Conservation (phyloP, 1,284 basidiomycete genomes). For the Apiotrichum veenhuisii region DNA sequence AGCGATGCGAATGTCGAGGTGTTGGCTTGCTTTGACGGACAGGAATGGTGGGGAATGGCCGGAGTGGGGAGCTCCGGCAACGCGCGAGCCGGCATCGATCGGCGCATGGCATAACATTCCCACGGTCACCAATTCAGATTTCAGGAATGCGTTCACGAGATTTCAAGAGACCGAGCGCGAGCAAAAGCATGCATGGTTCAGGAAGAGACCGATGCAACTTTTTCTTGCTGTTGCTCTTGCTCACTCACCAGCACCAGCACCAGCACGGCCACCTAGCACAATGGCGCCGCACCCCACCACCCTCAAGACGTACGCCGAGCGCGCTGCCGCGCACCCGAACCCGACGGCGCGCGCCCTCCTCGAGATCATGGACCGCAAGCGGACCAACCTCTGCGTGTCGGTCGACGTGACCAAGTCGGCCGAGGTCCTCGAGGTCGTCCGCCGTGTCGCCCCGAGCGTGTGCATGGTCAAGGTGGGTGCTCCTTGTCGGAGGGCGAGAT, state of each 20-base stretch:
- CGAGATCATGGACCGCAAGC: conserved; percentile 79
- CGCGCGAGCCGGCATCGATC: not conserved
- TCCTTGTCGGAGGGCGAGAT: not conserved
- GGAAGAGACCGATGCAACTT: too few relatives aligned
- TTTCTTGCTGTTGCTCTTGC: not conserved
- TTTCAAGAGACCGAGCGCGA: not conserved
- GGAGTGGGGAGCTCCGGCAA: not conserved
- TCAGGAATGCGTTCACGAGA: not conserved
- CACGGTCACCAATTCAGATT: not conserved
- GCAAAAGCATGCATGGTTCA: not conserved
- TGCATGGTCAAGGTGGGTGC: conserved; percentile 84
- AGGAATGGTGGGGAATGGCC: not conserved
- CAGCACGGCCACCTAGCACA: not conserved
- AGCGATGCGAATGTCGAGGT: not conserved
- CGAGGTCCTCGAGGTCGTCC: conserved; percentile 80
- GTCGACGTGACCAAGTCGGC: conserved; percentile 84
- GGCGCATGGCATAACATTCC: not conserved
- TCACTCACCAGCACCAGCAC: not conserved
- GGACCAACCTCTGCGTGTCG: conserved; percentile 88
- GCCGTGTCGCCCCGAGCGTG: conserved; percentile 79
- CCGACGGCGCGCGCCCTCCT: conserved; percentile 73
- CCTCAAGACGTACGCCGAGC: conserved; percentile 60
- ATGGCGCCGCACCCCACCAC: conserved; percentile 35
- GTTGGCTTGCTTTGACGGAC: not conserved
- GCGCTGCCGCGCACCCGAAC: conserved; percentile 63